Base-by-base conservation (phyloP, 2,329 filamentous ascomycete species). In the Aspergillus pseudonomiae region DNA sequence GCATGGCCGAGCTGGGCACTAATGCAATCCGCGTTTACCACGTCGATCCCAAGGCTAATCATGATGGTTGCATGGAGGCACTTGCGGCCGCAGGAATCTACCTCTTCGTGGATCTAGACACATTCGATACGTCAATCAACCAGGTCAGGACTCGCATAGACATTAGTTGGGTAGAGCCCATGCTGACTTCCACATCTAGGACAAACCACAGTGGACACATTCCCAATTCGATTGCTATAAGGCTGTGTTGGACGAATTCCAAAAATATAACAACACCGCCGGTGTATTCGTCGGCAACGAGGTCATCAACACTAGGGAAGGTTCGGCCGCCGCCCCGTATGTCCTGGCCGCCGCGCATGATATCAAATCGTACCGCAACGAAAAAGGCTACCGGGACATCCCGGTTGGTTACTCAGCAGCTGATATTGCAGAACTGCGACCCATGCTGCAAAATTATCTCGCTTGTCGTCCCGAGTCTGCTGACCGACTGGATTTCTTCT, bases 221-320 rank as follows among this genome's bases (percentile, higher is more conserved):
- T 87, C 86, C 9, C 91, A 95, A 79, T 86, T 88, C 69, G 82
- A 89, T 61, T 83, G 84, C 34, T 95, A 91, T 78, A 80, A 85
- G 53, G 84, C 84, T 58, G 91, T 94, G 68, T 87, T 95, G 82
- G 92, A 96, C 74, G 84, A 87, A 39, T 94, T 95, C 78, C 86
- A 90, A 52, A 78, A 84, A 56, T 96, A 90, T 75, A 86, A 93
- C 78, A 96, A 96, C 76, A 85, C 91, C 1, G 87, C 93, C 12
- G 93, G 91, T 53, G 91, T 95, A 77, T 94, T 96, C 71, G 85
- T 97, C 63, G 94, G 93, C 67, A 97, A 97, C 74, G 93, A 97
- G 77, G 90, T 95, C 50, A 75, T 96, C 59, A 75, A 70, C 56
- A 73, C 68, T 72, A 76, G 75, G 19, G 80, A 83, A 57, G 82